phyloP scores from a whole-genome alignment of 2,329 filamentous ascomycete species.

The Phyllachora maydis region DNA sequence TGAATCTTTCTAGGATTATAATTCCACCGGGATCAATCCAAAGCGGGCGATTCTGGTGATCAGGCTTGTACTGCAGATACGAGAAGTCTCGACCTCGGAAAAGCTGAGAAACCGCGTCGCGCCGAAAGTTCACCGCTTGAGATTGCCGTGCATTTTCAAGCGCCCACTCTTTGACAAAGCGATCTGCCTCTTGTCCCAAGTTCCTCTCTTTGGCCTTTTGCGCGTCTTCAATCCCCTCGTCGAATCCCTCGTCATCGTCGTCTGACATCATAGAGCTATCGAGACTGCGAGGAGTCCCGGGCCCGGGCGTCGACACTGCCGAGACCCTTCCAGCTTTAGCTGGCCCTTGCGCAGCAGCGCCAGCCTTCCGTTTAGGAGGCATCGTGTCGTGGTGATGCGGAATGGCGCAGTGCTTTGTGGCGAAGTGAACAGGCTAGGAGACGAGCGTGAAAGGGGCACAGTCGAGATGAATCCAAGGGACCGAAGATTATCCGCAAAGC shows the following conservation, averaged over 20 bases:
- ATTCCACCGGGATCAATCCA: constrained; percentile 82
- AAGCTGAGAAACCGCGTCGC: no score
- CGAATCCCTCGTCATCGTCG: constrained; percentile 24
- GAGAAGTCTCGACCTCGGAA: constrained; percentile 80
- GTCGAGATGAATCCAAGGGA: no score
- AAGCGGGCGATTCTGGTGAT: constrained; percentile 74
- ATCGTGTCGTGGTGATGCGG: no score
- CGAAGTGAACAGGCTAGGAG: no score
- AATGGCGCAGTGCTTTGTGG: no score
- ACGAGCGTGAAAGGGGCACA: no score
- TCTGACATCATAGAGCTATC: constrained; percentile 17
- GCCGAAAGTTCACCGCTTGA: no score
- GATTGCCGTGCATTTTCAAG: no score
- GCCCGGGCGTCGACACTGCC: constrained; percentile 36
- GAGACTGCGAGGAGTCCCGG: constrained; percentile 36
- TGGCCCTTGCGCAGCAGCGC: constrained; percentile 20
- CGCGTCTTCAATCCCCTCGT: constrained; percentile 25
- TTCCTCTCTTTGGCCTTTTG: constrained; percentile 29
- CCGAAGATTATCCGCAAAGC: no score
- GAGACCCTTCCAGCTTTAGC: constrained; percentile 36
- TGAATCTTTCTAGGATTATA: constrained; percentile 90
- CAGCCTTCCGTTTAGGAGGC: constrained; percentile 53
- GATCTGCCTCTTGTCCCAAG: constrained; percentile 36
- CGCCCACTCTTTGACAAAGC: constrained; percentile 22
- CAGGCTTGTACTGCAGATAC: constrained; percentile 61